Base-by-base conservation (phyloP, 2,329 filamentous ascomycete species). In the Xylariaceae sp. region DNA sequence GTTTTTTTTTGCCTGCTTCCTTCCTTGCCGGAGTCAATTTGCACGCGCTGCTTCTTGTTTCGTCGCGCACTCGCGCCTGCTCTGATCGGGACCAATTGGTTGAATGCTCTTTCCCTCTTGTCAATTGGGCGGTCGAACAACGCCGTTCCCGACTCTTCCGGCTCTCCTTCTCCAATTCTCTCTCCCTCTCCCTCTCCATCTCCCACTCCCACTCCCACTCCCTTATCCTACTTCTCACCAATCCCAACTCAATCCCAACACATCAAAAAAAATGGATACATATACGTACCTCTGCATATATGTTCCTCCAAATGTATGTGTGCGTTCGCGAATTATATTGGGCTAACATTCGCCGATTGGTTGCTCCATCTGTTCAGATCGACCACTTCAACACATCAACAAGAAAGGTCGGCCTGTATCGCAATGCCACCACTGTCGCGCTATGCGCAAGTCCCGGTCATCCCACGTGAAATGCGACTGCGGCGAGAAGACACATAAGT, bases 331-430 rank as follows among this genome's bases (percentile, higher is more conserved):
- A 56, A 63, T 55, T 40, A 54, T 55, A 42, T 47, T 50, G 37
- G 41, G 39, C 57, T 60, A 51, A 60, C 53, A 9, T 37, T 49
- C 55, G 31, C 51, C 51, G 27, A 27, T 45, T 29, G 26, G 48
- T 37, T 57, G 48, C 4, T 37, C 12, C 47, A 40, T 51, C 34
- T 39, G 31, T 56, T 50, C 66, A 96, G 94, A 96, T 73, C 89
- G 92, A 64, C 89, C 89, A 62, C 82, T 97, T 62, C 87, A 89
- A 69, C 90, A 95, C 72, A 95, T 96, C 77, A 95, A 95, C 74
- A 96, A 95, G 73, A 97, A 97, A 78, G 92, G 92, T 68, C 88
- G 92, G 60, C 94, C 94, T 59, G 91, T 97, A 65, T 96, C 94
- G 66, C 94, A 99, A 85, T 99, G 94, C 75, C 84, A 90, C 64